Percentiles rank a stretch among this genome's conserved stretches.
Conservation (phyloP, 164 flowering plant genomes). For the Amborella trichopoda region DNA sequence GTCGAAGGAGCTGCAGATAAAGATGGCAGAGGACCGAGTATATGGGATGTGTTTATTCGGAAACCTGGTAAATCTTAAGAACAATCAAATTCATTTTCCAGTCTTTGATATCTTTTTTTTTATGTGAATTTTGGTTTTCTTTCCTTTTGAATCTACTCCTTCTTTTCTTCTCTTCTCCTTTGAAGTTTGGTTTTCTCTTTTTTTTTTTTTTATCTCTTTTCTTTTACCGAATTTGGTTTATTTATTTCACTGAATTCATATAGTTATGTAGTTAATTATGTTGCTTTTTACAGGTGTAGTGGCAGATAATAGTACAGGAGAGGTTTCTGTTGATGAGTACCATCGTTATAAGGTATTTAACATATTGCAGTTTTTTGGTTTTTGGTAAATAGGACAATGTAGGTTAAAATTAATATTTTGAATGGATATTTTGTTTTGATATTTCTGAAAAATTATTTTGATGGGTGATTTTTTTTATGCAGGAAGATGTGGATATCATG, state of each 20-base stretch:
- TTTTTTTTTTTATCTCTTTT: too few relatives aligned
- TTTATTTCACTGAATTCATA: background rate
- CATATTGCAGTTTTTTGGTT: too few relatives aligned
- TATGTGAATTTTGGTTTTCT: too few relatives aligned
- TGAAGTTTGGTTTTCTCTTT: too few relatives aligned
- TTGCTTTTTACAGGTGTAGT: slow-evolving; percentile 6
- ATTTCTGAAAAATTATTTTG: too few relatives aligned
- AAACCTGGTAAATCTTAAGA: slow-evolving; percentile 2
- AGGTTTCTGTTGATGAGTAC: slow-evolving; percentile 19
- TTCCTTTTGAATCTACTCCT: too few relatives aligned
- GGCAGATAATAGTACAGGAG: slow-evolving; percentile 11
- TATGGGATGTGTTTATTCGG: slow-evolving; percentile 17
- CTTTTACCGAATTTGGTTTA: background rate
- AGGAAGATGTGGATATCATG: slow-evolving; percentile 30
- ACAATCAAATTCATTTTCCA: background rate
- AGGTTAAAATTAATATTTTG: too few relatives aligned
- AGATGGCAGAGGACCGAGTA: slow-evolving; percentile 21
- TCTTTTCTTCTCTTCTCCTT: too few relatives aligned
- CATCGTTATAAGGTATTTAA: slow-evolving; percentile 22
- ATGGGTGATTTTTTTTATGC: slow-evolving; percentile 3
- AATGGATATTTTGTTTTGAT: too few relatives aligned
- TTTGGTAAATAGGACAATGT: too few relatives aligned
- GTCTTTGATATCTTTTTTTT: too few relatives aligned
- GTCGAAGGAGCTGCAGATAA: slow-evolving; percentile 17
- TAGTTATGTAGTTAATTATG: too few relatives aligned